Conservation (phyloP, 2,329 filamentous ascomycete species). For the Dothiorella sarmentorum region DNA sequence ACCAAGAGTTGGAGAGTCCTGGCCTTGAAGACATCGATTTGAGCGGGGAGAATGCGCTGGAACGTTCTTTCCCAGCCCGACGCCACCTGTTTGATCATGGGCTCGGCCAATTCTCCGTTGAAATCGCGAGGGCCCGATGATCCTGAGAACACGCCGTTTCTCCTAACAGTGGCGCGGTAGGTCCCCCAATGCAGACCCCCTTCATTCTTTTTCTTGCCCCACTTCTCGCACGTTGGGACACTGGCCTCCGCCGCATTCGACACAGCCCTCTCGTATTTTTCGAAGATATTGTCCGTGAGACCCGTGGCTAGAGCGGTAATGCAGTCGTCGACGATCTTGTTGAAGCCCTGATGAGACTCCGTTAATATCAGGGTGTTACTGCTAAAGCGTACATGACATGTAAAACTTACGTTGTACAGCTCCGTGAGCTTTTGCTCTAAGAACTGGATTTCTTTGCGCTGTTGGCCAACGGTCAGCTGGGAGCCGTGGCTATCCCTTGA, state of each 20-base stretch:
- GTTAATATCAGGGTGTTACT: background rate
- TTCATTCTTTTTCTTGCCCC: slow-evolving; percentile 36
- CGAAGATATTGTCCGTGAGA: slow-evolving; percentile 46
- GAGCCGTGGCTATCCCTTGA: slow-evolving; percentile 41
- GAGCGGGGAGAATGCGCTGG: slow-evolving; percentile 40
- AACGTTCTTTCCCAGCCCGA: slow-evolving; percentile 46
- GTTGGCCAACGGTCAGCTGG: slow-evolving; percentile 40
- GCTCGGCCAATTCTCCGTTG: slow-evolving; percentile 39
- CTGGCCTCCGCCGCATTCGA: slow-evolving; percentile 39
- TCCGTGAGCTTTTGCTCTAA: slow-evolving; percentile 39
- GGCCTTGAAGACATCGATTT: slow-evolving; percentile 37
- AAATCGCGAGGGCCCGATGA: slow-evolving; percentile 40
- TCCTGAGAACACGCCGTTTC: slow-evolving; percentile 47
- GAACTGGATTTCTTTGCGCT: slow-evolving; percentile 39
- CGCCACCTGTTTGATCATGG: slow-evolving; percentile 40
- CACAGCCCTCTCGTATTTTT: slow-evolving; percentile 41
- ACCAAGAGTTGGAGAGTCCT: slow-evolving; percentile 33
- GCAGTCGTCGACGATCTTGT: slow-evolving; percentile 39
- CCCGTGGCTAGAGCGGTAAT: slow-evolving; percentile 40
- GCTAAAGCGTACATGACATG: background rate
- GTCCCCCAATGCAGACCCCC: slow-evolving; percentile 52
- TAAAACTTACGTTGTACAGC: slow-evolving; percentile 37
- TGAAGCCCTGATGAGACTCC: slow-evolving; percentile 29
- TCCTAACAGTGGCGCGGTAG: slow-evolving; percentile 55
- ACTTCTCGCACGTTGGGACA: slow-evolving; percentile 30